Base-by-base conservation (phyloP, 495 filamentous ascomycete genomes). In the Chaetomidium leptoderma region DNA sequence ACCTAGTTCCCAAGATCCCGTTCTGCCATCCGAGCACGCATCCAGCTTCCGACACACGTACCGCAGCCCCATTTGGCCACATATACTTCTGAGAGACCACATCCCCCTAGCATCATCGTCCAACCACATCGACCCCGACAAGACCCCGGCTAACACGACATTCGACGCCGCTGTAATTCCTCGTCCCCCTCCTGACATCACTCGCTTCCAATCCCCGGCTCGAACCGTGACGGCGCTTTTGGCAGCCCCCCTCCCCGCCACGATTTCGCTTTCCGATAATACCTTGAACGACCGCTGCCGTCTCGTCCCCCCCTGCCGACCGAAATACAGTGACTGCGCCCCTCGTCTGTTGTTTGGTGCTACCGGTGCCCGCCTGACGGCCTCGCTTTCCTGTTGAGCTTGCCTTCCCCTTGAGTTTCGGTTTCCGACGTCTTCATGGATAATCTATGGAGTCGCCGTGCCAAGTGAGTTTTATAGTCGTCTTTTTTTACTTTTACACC, bases 361-460 rank as follows among this genome's bases (percentile, higher is more conserved):
- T 49, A 16, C 43, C 54, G 60, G 60, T 63, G 60, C 39, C 43
- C 23, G 50, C 50, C 55, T 26, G 46, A 48, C 46, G 58, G 62
- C 59, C 29, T 36, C 56, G n/a, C 36, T 47, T 42, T 49, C 19
- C 42, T 46, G 35, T 46, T 47, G 37, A 60, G 48, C 39, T 53
- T 51, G 10, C n/a, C 23, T 53, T 54, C 60, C 59, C 51, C 33
- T 53, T 61, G 67, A 68, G 63, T 63, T 60, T 50, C 62, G 53
- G 61, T 62, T 63, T 51, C 59, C 63, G 58, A 68, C 62, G 60
- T 65, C 69, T 73, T 67, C 64, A 74, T 74, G 72, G 72, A 73
- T 63, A 72, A 73, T 59, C 59, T 95, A 83, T 96, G 91, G 91
- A 90, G 86, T 80, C 88, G 91, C 71, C 88, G 91, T 73, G 84